phyloP scores from a whole-genome alignment of 202 grass and related monocot species.

The Schoenoplectus triqueter region DNA sequence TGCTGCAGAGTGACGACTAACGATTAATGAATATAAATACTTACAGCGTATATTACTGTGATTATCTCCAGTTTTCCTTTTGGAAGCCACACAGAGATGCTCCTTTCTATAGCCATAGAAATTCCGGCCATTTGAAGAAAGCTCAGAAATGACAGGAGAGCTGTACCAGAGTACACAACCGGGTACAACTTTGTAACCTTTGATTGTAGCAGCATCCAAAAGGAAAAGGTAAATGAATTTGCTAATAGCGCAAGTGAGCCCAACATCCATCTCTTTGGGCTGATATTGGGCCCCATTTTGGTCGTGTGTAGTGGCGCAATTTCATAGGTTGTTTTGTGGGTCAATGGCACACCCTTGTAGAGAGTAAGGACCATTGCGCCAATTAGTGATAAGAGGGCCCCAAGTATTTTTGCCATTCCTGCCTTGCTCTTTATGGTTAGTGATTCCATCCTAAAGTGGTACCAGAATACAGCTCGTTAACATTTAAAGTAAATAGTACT shows the following conservation, averaged over 20 bases:
- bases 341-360: constrained; percentile 70
- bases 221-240: constrained; percentile 49
- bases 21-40: no score
- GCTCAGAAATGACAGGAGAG: constrained; percentile 42
- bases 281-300: not conserved
- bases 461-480: no score
- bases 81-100: constrained; percentile 44
- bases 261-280: constrained; percentile 55
- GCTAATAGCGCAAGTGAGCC: constrained; percentile 63
- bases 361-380: constrained; percentile 32
- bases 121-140: constrained; percentile 52
- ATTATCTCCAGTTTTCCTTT: constrained; percentile 54
- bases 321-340: constrained; percentile 34
- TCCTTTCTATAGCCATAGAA: constrained; percentile 44
- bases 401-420: constrained; percentile 60
- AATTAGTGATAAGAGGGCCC: not conserved
- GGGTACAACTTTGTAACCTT: constrained; percentile 66
- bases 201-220: constrained; percentile 74
- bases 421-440: constrained; percentile 67
- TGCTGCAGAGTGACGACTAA: no score
- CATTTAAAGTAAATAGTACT: not conserved
- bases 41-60: constrained; percentile 58
- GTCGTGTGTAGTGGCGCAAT: not conserved
- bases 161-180: constrained; percentile 51
- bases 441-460: constrained; percentile 63